Evolutionary conservation across 2,329 filamentous ascomycete species (phyloP), one percentile per base, ranked within the genome.

Genomic region (Talaromyces atroroseus): DNA sequence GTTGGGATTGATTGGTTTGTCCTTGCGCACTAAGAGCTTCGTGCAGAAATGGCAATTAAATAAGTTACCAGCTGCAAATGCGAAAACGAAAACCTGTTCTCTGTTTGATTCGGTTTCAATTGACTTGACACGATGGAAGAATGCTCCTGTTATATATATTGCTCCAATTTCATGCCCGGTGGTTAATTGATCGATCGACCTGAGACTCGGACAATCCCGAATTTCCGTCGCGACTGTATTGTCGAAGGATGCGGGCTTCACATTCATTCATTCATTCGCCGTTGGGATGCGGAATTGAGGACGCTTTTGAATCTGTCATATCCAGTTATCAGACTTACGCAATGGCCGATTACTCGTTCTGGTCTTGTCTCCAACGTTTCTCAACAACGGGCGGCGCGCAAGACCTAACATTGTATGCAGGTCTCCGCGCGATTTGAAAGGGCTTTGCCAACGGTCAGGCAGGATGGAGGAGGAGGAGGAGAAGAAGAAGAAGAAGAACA

Each of bases 1-100:
- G 46, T 42, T 36, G 38, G 51, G 42, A 23, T 42, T 20, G 21
- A 53, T 47, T 53, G 51, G 51, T 34, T 46, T 52, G 49, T 52
- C 24, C 36, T 44, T 26, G 26, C 50, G 18, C 51, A 53, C 51
- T 53, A 53, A 53, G 32, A 46, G 21, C 24, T 47, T 21, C 29
- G 42, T 53, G 51, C 51, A 53, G 42, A 42, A 32, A 53, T 26
- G 18, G 32, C 32, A 36, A 16, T 16, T 2, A 14, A 36, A 14
- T 29, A 23, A 38, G n/a, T 53, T 23, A 53, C 42, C 29, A 21
- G 51, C 45, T 36, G 40, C 21, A 12, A 52, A 23, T 46, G 18
- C 14, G 21, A 52, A 23, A 45, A 45, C 26, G 23, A 44, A 24
- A 20, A 2, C 11, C 6, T 46, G 3, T 29, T 38, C 16, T 26